phyloP scores from a whole-genome alignment of 768 basidiomycete genomes.

The Termitomyces sp. region DNA sequence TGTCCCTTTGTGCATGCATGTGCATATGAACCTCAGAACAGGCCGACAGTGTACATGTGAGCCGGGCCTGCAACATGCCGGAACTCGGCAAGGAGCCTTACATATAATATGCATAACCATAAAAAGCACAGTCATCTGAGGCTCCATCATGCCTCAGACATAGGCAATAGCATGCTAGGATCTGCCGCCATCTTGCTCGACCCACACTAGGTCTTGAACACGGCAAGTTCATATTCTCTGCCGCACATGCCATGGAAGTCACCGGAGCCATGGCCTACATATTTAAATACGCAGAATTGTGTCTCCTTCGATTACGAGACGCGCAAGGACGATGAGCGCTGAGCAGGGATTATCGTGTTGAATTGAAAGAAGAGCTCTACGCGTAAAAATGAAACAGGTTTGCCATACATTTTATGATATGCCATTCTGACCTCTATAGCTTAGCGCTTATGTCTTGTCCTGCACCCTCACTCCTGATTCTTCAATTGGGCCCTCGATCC shows the following conservation, averaged over 20 bases:
- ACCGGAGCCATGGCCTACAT: slow-evolving; percentile 33
- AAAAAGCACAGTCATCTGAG: slow-evolving; percentile 76
- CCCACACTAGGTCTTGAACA: slow-evolving; percentile 38
- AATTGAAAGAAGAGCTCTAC: slow-evolving; percentile 57
- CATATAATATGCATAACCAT: no score
- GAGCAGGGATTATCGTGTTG: slow-evolving; percentile 46
- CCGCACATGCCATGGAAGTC: slow-evolving; percentile 34
- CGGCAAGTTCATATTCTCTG: slow-evolving; percentile 68
- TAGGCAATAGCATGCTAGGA: slow-evolving; percentile 45
- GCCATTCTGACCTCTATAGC: not conserved
- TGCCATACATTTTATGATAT: not conserved
- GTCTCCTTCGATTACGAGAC: slow-evolving; percentile 39
- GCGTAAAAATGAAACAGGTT: slow-evolving; percentile 50
- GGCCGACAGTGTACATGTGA: no score
- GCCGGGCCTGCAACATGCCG: no score
- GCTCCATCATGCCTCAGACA: slow-evolving; percentile 37
- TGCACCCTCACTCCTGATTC: slow-evolving; percentile 41
- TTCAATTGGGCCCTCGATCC: slow-evolving; percentile 67
- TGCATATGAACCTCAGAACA: no score
- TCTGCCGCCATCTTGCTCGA: slow-evolving; percentile 45
- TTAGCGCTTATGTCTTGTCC: not conserved
- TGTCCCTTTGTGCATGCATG: no score
- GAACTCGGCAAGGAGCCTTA: no score
- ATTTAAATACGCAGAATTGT: slow-evolving; percentile 61
- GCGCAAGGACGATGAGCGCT: slow-evolving; percentile 58